phyloP scores from a whole-genome alignment of 306 rosid species.

The Senna siamea region DNA sequence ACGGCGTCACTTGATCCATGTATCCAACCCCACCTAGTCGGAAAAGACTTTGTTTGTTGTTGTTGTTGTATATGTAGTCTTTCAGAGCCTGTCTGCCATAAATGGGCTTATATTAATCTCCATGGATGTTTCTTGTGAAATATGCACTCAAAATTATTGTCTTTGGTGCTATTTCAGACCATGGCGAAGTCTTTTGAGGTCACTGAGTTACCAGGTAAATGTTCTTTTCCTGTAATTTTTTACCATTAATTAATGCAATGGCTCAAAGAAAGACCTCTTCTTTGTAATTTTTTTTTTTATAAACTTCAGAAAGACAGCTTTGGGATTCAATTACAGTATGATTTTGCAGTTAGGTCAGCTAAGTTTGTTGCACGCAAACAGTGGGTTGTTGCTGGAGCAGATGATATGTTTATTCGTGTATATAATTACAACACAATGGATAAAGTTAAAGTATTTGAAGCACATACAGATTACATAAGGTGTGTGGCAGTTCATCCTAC shows the following conservation, averaged over 20 bases:
- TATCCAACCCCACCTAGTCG: too few species aligned
- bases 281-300: conserved; percentile 19
- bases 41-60: too few species aligned
- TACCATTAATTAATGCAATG: conserved; percentile 30
- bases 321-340: conserved; percentile 32
- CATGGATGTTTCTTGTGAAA: conserved; percentile 27
- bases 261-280: conserved; percentile 25
- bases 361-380: conserved; percentile 95
- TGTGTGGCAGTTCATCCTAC: conserved; percentile 98
- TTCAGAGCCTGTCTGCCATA: conserved; percentile 34
- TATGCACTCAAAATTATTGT: conserved; percentile 36
- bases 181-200: conserved; percentile 94
- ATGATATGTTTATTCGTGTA: conserved; percentile 96
- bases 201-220: conserved; percentile 93
- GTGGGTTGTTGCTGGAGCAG: conserved; percentile 99
- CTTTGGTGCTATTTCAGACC: conserved; percentile 62
- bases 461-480: conserved; percentile 97
- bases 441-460: conserved; percentile 92
- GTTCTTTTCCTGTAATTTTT: background rate
- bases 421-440: conserved; percentile 99
- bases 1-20: too few species aligned
- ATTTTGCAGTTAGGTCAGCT: conserved; percentile 94
- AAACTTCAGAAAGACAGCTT: conserved; percentile 6
- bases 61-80: conserved; percentile 29
- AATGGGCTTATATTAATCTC: conserved; percentile 22